Percentiles rank a stretch among this genome's conserved stretches.
These are phyloP conservation scores for Apiotrichum laibachii DNA, from an alignment of 1,284 basidiomycete species.

Conservation along the genomic window DNA sequence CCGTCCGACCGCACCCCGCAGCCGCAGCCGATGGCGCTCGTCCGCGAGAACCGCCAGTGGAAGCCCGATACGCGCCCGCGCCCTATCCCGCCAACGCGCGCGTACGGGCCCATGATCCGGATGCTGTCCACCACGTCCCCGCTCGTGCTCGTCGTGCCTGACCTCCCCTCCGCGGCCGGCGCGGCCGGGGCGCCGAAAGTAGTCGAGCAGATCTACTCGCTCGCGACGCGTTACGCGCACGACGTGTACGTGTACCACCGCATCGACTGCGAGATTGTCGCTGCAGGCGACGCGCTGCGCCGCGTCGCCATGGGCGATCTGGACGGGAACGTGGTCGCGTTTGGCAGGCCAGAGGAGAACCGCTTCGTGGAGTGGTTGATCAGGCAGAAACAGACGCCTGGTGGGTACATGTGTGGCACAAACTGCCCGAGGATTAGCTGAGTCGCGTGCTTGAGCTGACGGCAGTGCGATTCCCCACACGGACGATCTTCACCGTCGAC, in stretches of 20 bases:
- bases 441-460: not conserved
- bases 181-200: not conserved
- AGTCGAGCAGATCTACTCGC: slow-evolving; percentile 38
- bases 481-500: slow-evolving; percentile 30
- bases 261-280: slow-evolving; percentile 63
- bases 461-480: slow-evolving; percentile 43
- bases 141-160: slow-evolving; percentile 59
- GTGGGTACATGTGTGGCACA: slow-evolving; percentile 22
- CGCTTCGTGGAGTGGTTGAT: slow-evolving; percentile 36
- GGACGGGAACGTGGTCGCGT: slow-evolving; percentile 59
- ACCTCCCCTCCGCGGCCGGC: slow-evolving; percentile 33
- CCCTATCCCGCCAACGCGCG: slow-evolving; percentile 33
- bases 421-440: too few species aligned
- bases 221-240: slow-evolving; percentile 66
- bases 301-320: slow-evolving; percentile 22
- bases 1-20: too few species aligned
- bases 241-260: slow-evolving; percentile 67
- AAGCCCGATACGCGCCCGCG: not conserved
- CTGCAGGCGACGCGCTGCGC: slow-evolving; percentile 53
- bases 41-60: not conserved
- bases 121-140: slow-evolving; percentile 60
- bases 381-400: slow-evolving; percentile 25
- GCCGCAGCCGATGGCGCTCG: not conserved
- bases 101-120: slow-evolving; percentile 61
- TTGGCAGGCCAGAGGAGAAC: slow-evolving; percentile 48